Evolutionary conservation across 106 monocot genomes (phyloP).

Genomic region (Cymbidium sinense): DNA sequence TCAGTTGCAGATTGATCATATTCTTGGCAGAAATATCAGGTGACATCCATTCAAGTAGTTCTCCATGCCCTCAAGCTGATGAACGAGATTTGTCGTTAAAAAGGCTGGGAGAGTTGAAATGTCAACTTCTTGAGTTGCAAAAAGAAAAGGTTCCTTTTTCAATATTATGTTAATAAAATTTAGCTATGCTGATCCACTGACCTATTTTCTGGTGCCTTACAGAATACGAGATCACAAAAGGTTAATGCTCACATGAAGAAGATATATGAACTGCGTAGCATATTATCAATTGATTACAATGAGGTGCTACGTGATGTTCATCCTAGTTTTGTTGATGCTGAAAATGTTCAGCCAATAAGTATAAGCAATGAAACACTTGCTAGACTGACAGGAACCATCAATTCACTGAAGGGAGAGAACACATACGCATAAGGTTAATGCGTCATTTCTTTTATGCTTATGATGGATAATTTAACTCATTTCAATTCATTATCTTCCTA

Average conservation of each 20-base stretch:
- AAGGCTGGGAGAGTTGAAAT: constrained; percentile 58
- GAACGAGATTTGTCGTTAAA: constrained; percentile 65
- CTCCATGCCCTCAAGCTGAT: constrained; percentile 36
- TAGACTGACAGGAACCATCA: constrained; percentile 41
- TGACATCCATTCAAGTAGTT: constrained; percentile 13
- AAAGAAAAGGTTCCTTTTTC: constrained; percentile 55
- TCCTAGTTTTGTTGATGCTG: constrained; percentile 42
- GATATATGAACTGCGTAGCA: constrained; percentile 39
- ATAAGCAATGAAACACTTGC: constrained; percentile 74
- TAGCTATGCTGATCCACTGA: background rate
- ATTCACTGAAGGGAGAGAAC: constrained; percentile 55
- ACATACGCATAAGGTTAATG: constrained; percentile 69
- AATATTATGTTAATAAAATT: constrained; percentile 5
- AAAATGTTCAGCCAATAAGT: constrained; percentile 33
- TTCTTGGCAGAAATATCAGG: constrained; percentile 80
- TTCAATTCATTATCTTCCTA: background rate
- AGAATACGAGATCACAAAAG: constrained; percentile 60
- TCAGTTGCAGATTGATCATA: constrained; percentile 44
- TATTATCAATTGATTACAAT: constrained; percentile 53
- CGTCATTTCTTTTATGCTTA: background rate
- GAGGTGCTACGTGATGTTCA: constrained; percentile 57
- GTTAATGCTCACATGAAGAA: constrained; percentile 36
- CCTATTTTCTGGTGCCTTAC: constrained; percentile 25
- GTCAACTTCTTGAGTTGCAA: constrained; percentile 67
- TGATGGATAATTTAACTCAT: background rate